Percentiles rank a stretch among this genome's conserved stretches.
phyloP scores from a whole-genome alignment of 805 yeast genomes.

The Myxozyma mucilagina region DNA sequence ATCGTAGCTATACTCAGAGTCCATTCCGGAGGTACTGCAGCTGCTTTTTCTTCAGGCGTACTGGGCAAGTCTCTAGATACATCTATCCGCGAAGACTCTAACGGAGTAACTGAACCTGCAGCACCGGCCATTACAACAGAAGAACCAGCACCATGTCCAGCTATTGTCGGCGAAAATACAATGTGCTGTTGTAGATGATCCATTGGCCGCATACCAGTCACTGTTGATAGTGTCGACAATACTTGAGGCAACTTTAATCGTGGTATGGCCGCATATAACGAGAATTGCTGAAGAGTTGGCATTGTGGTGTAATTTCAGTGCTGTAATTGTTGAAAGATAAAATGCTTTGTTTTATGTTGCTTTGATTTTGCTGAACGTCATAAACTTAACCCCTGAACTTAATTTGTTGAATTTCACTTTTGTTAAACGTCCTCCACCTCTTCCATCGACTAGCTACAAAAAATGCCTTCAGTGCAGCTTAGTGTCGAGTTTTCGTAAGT shows the following conservation, averaged over 20 bases:
- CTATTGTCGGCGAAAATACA: slow-evolving; percentile 39
- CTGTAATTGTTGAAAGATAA: not conserved
- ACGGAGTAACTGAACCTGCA: slow-evolving; percentile 14
- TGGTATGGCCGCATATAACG: slow-evolving; percentile 40
- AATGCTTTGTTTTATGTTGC: too few species aligned
- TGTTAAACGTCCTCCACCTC: not conserved
- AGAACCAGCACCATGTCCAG: slow-evolving; percentile 9
- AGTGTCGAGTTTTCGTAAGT: slow-evolving; percentile 26
- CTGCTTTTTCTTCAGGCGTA: not conserved
- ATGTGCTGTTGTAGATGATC: slow-evolving; percentile 35
- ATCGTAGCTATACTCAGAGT: slow-evolving; percentile 39
- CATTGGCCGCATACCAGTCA: slow-evolving; percentile 43
- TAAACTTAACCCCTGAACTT: not conserved
- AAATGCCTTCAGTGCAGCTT: slow-evolving; percentile 3
- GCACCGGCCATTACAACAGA: not conserved
- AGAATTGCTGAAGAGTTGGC: slow-evolving; percentile 39
- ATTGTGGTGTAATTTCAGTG: not conserved
- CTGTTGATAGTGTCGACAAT: slow-evolving; percentile 40
- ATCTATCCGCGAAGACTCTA: slow-evolving; percentile 27
- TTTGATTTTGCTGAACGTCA: too few species aligned
- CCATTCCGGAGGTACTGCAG: slow-evolving; percentile 33
- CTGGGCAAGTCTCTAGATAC: slow-evolving; percentile 11
- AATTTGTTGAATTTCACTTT: not conserved
- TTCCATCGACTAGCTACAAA: not conserved
- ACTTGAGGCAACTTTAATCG: slow-evolving; percentile 38